Evolutionary conservation across 1,284 basidiomycete genomes (phyloP), one percentile per base, ranked within the genome.

Genomic region (Omphalotus olearius): DNA sequence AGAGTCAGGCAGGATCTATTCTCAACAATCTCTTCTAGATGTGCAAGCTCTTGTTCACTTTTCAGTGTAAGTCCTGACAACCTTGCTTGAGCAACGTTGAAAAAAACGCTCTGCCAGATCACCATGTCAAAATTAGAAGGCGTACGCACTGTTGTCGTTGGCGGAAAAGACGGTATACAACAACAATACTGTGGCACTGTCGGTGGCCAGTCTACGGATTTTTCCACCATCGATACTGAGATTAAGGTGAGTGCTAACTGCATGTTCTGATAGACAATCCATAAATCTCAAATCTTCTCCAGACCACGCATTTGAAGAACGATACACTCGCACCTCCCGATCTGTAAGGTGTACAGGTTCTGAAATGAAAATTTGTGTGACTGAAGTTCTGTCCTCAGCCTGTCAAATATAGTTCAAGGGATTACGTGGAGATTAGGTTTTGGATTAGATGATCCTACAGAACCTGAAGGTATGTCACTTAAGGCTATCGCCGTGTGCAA

Each of bases 121-220:
- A 77, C 79, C 20, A 81, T 84, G 79, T 66, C 74, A 2, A 83
- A 82, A 64, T 67, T 70, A 40, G 78, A 83, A 55, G 78, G 77
- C 36, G 74, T 78, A 33, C 76, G 69, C 59, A 82, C 77, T 1
- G 75, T 78, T 17, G 79, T 84, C 13, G 63, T 80, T 23, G 81
- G 80, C 20, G 81, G 81, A 25, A 73, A 74, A 56, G 62, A 71
- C 38, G 69, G 66, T 42, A 66, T 75, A 16, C 63, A 63, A 16
- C 82, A 83, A 59, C 72, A 82, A 55, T 83, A 82, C 62, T 82
- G 80, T 55, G 81, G 81, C 14, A 76, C 75, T 38, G 80, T 83
- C 28, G 82, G 81, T 5, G 81, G 80, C 0, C 78, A 83, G 64
- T 79, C 76, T 3, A 75, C 73, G 14, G 73, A 74, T 53, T 83